phyloP scores from a whole-genome alignment of 2,329 filamentous ascomycete genomes.

The Trichoderma citrinoviride region DNA sequence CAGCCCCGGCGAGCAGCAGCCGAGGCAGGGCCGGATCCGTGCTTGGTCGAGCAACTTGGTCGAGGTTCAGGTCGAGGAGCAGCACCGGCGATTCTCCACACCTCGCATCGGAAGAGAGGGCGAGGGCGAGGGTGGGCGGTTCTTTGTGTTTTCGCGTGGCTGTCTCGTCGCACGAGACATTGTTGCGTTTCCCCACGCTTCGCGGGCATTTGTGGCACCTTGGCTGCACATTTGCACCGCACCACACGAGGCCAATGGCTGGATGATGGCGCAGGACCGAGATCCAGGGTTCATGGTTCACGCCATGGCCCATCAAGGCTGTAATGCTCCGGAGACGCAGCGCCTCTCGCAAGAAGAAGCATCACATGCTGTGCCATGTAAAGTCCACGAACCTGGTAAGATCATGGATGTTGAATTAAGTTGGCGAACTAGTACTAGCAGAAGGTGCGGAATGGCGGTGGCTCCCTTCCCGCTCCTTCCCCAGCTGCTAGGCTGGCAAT shows the following conservation, averaged over 20 bases:
- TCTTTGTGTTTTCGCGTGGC: conserved; percentile 20
- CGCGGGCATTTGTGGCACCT: not conserved
- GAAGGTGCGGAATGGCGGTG: not conserved
- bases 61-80: not conserved
- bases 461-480: not conserved
- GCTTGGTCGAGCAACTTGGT: not conserved
- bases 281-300: not conserved
- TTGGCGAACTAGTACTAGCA: no score
- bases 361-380: not conserved
- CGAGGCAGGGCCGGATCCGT: not conserved
- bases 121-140: not conserved
- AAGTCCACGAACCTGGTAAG: not conserved
- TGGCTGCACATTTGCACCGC: not conserved
- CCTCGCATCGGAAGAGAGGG: conserved; percentile 3
- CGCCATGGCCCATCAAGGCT: not conserved
- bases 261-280: no score
- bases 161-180: conserved; percentile 14
- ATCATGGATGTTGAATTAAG: not conserved
- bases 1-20: not conserved
- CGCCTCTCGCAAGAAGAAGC: not conserved
- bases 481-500: not conserved
- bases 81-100: not conserved
- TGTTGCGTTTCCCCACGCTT: conserved; percentile 5
- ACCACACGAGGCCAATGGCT: not conserved
- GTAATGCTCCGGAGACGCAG: not conserved